Conservation (phyloP, 257 asterid genomes). For the Jasminum sambac region DNA sequence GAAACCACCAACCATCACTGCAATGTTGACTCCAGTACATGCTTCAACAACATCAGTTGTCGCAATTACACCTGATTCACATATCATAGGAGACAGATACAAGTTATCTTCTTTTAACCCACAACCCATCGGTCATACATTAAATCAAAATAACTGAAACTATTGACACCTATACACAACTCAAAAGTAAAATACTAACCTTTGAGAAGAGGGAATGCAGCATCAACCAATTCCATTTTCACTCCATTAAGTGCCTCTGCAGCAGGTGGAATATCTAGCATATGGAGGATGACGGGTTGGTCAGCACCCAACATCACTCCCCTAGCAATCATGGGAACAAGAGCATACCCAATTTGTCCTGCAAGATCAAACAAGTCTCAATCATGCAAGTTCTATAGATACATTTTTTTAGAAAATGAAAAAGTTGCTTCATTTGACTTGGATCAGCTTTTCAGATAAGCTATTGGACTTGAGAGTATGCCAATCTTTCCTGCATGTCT, state of each 20-base stretch:
- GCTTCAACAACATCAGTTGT: slow-evolving; percentile 87
- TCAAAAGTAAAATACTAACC: slow-evolving; percentile 39
- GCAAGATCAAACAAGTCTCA: slow-evolving; percentile 23
- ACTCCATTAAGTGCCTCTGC: slow-evolving; percentile 93
- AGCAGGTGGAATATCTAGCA: slow-evolving; percentile 88
- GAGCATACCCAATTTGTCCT: slow-evolving; percentile 97
- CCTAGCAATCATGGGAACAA: slow-evolving; percentile 94
- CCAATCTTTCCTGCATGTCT: neutral
- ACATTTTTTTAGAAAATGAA: neutral
- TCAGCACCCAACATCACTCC: slow-evolving; percentile 90
- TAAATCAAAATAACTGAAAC: neutral
- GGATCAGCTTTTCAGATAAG: neutral
- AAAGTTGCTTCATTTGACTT: neutral
- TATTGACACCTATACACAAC: neutral
- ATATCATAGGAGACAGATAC: slow-evolving; percentile 6
- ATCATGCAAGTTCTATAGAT: neutral
- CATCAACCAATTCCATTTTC: slow-evolving; percentile 90
- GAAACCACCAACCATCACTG: slow-evolving; percentile 97
- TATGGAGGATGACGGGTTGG: slow-evolving; percentile 92
- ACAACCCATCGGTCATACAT: slow-evolving; percentile 9
- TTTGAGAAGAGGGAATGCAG: slow-evolving; percentile 90
- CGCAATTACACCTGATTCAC: slow-evolving; percentile 80
- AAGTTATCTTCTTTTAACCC: neutral
- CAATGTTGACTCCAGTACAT: slow-evolving; percentile 80
- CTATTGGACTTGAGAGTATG: neutral